Evolutionary conservation across 2,329 filamentous ascomycete genomes (phyloP), one percentile per base, ranked within the genome.

Genomic region (Botrytis tulipae): DNA sequence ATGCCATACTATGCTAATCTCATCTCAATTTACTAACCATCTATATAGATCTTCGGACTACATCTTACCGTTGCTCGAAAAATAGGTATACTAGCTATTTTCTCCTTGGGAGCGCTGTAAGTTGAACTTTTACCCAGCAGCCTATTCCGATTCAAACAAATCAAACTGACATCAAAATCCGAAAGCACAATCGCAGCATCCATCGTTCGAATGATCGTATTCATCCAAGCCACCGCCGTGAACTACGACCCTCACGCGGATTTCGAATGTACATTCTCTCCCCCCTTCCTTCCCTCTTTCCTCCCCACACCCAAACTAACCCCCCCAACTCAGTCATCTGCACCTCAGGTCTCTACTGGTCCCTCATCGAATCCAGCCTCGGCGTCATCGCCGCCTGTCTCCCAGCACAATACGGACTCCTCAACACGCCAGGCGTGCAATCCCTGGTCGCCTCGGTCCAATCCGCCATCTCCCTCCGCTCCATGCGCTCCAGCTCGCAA

Each of bases 141-240:
- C 4, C 18, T 14, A 2, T 37, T 10, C 5, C 32, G 0, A 14
- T 20, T 3, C 4, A 4, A 6, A 10, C 22, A 9, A 22, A 32
- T 29, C 4, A 66, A 54, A 37, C 72, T 70, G 22, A 62, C 29
- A 44, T 60, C 4, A 14, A 29, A 32, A 60, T 9, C 1, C 5
- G 9, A 48, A 29, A 73, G 72, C 8, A 73, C 72, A 9, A 61
- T 73, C 4, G 72, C 72, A 12, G 72, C 72, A 22, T 73, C 72
- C 2, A 63, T 73, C 14, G 48, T 61, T 0, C 63, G 67, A 25
- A 73, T 73, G 72, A 42, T 62, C 10, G 46, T 73, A 46, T 73
- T 73, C 8, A 44, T 71, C 18, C 44, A 73, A 66, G 72, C 67
- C 5, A 73, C 57, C 0, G 72, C 67, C 4, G 51, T 70, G 1